Percentiles rank a stretch among this genome's conserved stretches.
phyloP scores from a whole-genome alignment of 1,139 yeast genomes.

The Saccharomyces pastorianus region DNA sequence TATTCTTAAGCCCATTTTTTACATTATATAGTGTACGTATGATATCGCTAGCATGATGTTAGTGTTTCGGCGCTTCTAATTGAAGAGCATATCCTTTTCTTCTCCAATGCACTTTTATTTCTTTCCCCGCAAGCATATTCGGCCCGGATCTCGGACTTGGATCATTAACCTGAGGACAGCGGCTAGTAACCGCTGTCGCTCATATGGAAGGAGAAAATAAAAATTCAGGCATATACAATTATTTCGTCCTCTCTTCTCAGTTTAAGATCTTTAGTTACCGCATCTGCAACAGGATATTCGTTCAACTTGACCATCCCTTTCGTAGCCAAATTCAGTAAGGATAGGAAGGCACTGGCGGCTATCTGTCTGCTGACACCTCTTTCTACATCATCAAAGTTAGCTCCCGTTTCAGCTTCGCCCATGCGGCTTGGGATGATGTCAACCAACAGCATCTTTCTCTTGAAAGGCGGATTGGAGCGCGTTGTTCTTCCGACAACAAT shows the following conservation, averaged over 20 bases:
- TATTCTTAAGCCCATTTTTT: not conserved
- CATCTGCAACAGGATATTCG: not conserved
- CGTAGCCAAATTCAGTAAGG: constrained; percentile 26
- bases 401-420: constrained; percentile 3
- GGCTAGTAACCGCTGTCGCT: not conserved
- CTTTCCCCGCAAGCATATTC: not conserved
- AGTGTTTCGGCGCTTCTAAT: not conserved
- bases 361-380: constrained; percentile 17
- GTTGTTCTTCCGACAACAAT: constrained; percentile 17
- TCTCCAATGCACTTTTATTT: not conserved
- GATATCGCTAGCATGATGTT: not conserved
- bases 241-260: not conserved
- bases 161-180: not conserved
- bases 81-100: not conserved
- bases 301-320: constrained; percentile 14
- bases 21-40: not conserved
- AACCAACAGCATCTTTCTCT: constrained; percentile 21
- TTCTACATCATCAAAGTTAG: not conserved
- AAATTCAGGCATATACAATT: not conserved
- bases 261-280: not conserved
- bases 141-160: not conserved
- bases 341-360: constrained; percentile 29
- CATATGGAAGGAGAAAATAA: not conserved
- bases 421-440: constrained; percentile 25
- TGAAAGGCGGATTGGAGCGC: constrained; percentile 14